Evolutionary conservation across 164 flowering plant species (phyloP).

Genomic region (Annona squamosa): DNA sequence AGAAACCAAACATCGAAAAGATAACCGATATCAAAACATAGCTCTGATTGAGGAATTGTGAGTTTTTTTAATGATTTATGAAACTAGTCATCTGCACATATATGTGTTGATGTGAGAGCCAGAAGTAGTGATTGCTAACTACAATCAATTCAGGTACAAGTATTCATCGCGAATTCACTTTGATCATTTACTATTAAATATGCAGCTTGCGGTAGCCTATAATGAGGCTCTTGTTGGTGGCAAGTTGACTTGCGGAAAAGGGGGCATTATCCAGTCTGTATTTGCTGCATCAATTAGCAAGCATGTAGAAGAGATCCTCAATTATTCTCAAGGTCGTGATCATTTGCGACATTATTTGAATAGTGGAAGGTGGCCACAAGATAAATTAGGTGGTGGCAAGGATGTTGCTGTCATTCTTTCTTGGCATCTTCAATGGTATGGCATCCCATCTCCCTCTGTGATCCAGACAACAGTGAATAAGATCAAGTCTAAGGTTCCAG

Average conservation of each 20-base stretch:
- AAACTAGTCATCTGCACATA: too few relatives aligned
- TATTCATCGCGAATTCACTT: too few relatives aligned
- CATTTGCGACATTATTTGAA: constrained; percentile 41
- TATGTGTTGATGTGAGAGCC: too few relatives aligned
- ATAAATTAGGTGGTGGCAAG: constrained; percentile 16
- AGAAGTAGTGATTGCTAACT: too few relatives aligned
- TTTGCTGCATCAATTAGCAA: constrained; percentile 69
- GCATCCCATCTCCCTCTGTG: constrained; percentile 46
- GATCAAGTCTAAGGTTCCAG: constrained; percentile 29
- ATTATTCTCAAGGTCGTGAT: constrained; percentile 20
- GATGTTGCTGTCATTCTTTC: constrained; percentile 38
- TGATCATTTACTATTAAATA: neutral
- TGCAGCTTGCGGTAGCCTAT: constrained; percentile 81
- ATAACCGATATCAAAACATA: too few relatives aligned
- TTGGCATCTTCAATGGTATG: constrained; percentile 82
- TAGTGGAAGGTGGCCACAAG: constrained; percentile 55
- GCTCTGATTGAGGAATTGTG: too few relatives aligned
- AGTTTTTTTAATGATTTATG: too few relatives aligned
- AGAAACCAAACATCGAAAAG: too few relatives aligned
- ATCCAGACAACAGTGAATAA: constrained; percentile 40
- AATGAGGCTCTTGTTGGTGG: constrained; percentile 64
- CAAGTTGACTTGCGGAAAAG: constrained; percentile 43
- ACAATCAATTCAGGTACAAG: too few relatives aligned
- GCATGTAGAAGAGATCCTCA: constrained; percentile 63
- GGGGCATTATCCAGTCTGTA: constrained; percentile 59